phyloP scores from a whole-genome alignment of 345 rosid genomes.

The Euphorbia pulcherrima region DNA sequence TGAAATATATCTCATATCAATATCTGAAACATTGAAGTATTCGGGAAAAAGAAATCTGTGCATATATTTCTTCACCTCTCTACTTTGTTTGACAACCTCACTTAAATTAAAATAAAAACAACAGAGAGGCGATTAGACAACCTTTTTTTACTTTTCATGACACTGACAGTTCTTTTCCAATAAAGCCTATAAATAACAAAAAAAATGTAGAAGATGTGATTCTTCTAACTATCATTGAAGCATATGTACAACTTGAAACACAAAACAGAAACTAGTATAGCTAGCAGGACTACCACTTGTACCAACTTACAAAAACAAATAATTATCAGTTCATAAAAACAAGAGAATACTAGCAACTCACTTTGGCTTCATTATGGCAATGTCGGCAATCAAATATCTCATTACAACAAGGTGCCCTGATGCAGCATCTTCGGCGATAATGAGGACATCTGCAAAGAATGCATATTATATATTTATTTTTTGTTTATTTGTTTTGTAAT shows the following conservation, averaged over 20 bases:
- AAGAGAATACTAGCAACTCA: conserved; percentile 12
- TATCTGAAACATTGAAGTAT: neutral
- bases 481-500: neutral
- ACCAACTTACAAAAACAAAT: too few relatives aligned
- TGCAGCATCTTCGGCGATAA: conserved; percentile 64
- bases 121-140: neutral
- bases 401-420: conserved; percentile 85
- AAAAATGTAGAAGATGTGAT: neutral
- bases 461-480: neutral
- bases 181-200: neutral
- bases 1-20: neutral
- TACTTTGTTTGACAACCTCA: neutral
- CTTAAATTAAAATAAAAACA: neutral
- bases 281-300: neutral
- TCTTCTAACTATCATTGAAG: neutral
- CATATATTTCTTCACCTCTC: neutral
- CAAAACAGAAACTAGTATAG: neutral
- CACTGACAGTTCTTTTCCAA: neutral
- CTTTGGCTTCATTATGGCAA: conserved; percentile 82
- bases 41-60: neutral
- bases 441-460: conserved; percentile 57
- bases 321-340: neutral
- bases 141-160: neutral
- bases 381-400: conserved; percentile 82
- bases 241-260: neutral